phyloP scores from a whole-genome alignment of 192 early-diverging fungal species.

The Mortierella claussenii region DNA sequence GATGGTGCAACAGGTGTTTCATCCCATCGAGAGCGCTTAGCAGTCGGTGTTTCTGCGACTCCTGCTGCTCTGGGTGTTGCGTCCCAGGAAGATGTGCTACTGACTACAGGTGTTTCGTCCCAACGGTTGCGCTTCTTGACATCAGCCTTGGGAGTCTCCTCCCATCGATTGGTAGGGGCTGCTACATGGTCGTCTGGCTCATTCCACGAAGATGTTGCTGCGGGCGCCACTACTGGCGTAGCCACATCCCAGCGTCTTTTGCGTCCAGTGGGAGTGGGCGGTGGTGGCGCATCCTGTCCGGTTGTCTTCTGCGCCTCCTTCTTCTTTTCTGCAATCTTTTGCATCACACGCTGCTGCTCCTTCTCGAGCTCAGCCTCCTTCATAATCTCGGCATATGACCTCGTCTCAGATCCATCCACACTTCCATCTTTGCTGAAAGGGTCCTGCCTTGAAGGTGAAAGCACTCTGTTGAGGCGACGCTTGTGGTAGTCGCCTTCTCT shows the following conservation, averaged over 20 bases:
- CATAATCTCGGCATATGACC: slow-evolving; percentile 90
- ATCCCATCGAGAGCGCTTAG: slow-evolving; percentile 95
- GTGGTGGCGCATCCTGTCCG: slow-evolving; percentile 54
- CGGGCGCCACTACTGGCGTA: slow-evolving; percentile 60
- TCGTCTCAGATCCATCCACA: slow-evolving; percentile 57
- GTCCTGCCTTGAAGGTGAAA: slow-evolving; percentile 87
- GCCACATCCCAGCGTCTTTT: slow-evolving; percentile 89
- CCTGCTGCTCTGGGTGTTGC: slow-evolving; percentile 76
- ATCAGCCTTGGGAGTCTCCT: slow-evolving; percentile 77
- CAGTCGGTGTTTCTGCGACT: slow-evolving; percentile 34
- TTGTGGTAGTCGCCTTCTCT: slow-evolving; percentile 89
- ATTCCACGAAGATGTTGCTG: slow-evolving; percentile 66
- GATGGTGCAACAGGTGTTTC: slow-evolving; percentile 84
- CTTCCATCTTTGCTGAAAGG: slow-evolving; percentile 68
- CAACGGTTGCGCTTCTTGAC: slow-evolving; percentile 75
- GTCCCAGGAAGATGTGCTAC: slow-evolving; percentile 71
- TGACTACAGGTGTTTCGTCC: slow-evolving; percentile 84
- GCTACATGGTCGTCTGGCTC: slow-evolving; percentile 59
- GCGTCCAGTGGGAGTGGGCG: slow-evolving; percentile 51
- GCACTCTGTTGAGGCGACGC: slow-evolving; percentile 77
- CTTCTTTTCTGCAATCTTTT: slow-evolving; percentile 77
- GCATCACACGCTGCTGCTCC: slow-evolving; percentile 77
- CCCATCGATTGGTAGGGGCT: slow-evolving; percentile 70
- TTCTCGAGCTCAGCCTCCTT: slow-evolving; percentile 85
- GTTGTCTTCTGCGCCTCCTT: slow-evolving; percentile 67